Percentiles rank a stretch among this genome's conserved stretches.
These are phyloP conservation scores for Basidioascus undulatus DNA, from an alignment of 768 basidiomycete genomes.

Conservation along the genomic window DNA sequence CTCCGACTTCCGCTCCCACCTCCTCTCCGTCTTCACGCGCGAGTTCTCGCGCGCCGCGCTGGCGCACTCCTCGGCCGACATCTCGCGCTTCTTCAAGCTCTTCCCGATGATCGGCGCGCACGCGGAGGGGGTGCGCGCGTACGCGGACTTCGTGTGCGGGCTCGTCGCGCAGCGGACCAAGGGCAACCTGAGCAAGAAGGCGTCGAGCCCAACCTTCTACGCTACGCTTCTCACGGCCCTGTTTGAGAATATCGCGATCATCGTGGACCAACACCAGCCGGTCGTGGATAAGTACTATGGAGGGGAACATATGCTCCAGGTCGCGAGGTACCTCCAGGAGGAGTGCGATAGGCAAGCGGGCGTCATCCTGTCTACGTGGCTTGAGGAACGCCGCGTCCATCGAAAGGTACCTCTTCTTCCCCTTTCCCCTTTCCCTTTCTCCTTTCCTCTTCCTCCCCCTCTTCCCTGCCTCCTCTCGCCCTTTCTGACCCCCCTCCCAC, in stretches of 20 bases:
- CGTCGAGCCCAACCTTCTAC: slow-evolving; percentile 58
- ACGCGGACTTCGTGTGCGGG: slow-evolving; percentile 65
- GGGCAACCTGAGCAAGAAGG: slow-evolving; percentile 7
- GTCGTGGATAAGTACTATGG: slow-evolving; percentile 98
- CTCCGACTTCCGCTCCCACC: slow-evolving; percentile 40
- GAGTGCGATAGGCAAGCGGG: too few species aligned
- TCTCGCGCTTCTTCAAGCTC: slow-evolving; percentile 84
- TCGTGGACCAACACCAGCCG: slow-evolving; percentile 91
- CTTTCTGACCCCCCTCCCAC: too few species aligned
- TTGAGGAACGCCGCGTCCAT: too few species aligned
- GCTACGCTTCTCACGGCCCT: slow-evolving; percentile 69
- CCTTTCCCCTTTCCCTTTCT: too few species aligned
- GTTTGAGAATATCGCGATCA: slow-evolving; percentile 83
- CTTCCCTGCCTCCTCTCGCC: too few species aligned
- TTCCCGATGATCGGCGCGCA: slow-evolving; percentile 94
- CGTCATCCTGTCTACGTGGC: too few species aligned
- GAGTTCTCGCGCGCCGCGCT: slow-evolving; percentile 63
- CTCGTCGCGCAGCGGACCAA: slow-evolving; percentile 7
- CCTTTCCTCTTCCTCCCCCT: too few species aligned
- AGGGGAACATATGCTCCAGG: slow-evolving; percentile 50
- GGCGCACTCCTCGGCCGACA: slow-evolving; percentile 36
- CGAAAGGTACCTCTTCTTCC: too few species aligned
- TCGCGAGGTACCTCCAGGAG: slow-evolving; percentile 38
- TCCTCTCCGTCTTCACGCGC: slow-evolving; percentile 51
- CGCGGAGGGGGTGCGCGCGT: slow-evolving; percentile 66